phyloP scores from a whole-genome alignment of 305 asterid genomes.

The Rubia peregrina region DNA sequence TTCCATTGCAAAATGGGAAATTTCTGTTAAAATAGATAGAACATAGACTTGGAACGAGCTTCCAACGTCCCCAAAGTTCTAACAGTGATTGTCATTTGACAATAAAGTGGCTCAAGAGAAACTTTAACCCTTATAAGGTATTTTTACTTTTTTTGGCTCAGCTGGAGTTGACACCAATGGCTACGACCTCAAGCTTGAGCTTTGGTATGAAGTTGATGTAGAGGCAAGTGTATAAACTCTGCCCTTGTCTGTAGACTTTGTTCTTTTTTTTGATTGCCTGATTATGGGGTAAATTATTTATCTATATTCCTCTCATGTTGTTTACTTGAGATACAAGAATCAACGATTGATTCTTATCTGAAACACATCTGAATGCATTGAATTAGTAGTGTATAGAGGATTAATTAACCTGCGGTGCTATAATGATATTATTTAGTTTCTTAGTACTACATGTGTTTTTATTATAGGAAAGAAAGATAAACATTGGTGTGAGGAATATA shows the following conservation, averaged over 20 bases:
- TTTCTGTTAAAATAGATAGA: no score
- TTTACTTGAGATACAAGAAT: background rate
- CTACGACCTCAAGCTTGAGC: constrained; percentile 74
- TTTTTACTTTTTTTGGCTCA: constrained; percentile 62
- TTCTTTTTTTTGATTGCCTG: background rate
- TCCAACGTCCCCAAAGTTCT: no score
- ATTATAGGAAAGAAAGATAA: background rate
- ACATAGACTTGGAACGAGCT: no score
- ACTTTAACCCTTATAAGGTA: constrained; percentile 74
- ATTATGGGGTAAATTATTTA: background rate
- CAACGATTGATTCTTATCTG: no score
- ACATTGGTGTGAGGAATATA: background rate
- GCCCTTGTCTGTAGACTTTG: background rate
- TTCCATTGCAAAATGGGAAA: no score
- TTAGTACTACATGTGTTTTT: background rate
- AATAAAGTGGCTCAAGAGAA: constrained; percentile 30
- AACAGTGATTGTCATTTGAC: no score
- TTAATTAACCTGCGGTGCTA: background rate
- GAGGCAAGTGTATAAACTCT: constrained; percentile 41
- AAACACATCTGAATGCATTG: background rate
- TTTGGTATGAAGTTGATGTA: constrained; percentile 56
- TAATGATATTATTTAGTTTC: background rate
- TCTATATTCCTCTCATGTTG: no score
- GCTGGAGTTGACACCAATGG: constrained; percentile 55
- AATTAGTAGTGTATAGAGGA: background rate